Conservation (phyloP, 257 asterid genomes). For the Lycium barbarum region DNA sequence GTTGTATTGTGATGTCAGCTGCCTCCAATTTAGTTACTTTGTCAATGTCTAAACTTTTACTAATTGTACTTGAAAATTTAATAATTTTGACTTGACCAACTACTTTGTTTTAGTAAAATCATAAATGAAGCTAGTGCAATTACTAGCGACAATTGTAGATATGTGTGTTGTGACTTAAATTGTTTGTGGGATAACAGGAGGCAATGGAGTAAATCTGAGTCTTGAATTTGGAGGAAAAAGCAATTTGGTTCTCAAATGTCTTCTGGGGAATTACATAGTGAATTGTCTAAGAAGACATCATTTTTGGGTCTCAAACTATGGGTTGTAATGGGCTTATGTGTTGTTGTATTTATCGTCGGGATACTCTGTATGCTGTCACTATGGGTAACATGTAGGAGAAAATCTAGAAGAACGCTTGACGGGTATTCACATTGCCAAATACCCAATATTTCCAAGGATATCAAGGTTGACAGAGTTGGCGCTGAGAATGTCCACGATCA, state of each 20-base stretch:
- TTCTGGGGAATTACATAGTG: slow-evolving; percentile 57
- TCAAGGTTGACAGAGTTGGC: slow-evolving; percentile 70
- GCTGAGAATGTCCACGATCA: slow-evolving; percentile 51
- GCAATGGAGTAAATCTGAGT: slow-evolving; percentile 47
- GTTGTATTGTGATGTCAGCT: slow-evolving; percentile 29
- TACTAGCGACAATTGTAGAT: slow-evolving; percentile 2
- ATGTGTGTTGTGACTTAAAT: slow-evolving; percentile 28
- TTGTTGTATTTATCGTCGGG: slow-evolving; percentile 74
- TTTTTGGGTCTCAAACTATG: slow-evolving; percentile 79
- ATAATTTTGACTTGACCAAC: slow-evolving; percentile 17
- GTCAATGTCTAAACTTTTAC: slow-evolving; percentile 22
- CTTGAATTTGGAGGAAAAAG: slow-evolving; percentile 33
- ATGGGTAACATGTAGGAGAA: slow-evolving; percentile 73
- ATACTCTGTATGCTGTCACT: slow-evolving; percentile 75
- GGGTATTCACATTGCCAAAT: slow-evolving; percentile 62
- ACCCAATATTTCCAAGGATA: slow-evolving; percentile 83
- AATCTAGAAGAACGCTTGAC: slow-evolving; percentile 60
- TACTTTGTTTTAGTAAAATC: slow-evolving; percentile 15
- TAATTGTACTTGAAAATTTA: slow-evolving; percentile 9
- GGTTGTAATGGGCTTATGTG: slow-evolving; percentile 81
- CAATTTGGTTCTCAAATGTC: slow-evolving; percentile 53
- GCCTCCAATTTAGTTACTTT: slow-evolving; percentile 10
- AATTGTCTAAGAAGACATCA: slow-evolving; percentile 60
- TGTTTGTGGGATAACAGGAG: slow-evolving; percentile 56
- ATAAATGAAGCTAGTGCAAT: neutral